Percentiles rank a stretch among this genome's conserved stretches.
phyloP scores from a whole-genome alignment of 2,329 filamentous ascomycete species.

The Tolypocladium paradoxum region DNA sequence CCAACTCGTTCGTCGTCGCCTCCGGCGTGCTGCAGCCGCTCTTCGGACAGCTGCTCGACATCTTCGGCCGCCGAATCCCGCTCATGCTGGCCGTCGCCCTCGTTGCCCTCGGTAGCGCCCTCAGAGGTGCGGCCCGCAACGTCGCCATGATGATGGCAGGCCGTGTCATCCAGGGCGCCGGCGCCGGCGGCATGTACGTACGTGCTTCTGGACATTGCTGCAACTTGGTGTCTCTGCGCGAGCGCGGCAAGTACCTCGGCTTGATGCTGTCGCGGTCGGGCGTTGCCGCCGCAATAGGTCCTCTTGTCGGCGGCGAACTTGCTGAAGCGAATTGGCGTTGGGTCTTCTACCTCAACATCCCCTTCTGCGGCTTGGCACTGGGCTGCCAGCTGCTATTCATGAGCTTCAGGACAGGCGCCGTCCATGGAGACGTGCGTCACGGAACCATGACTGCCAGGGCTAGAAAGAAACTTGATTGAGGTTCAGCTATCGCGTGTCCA shows the following conservation, averaged over 20 bases:
- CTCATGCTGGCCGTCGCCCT: slow-evolving; percentile 26
- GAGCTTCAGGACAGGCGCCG: background rate
- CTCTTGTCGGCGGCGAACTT: slow-evolving; percentile 15
- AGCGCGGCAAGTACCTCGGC: slow-evolving; percentile 28
- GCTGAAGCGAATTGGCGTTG: slow-evolving; percentile 22
- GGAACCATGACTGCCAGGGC: no score
- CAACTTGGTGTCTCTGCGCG: slow-evolving; percentile 35
- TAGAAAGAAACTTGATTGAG: no score
- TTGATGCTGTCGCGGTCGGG: slow-evolving; percentile 17
- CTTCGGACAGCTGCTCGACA: slow-evolving; percentile 33
- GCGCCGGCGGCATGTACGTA: slow-evolving; percentile 21
- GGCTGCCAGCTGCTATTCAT: background rate
- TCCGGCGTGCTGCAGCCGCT: slow-evolving; percentile 28
- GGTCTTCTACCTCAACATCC: slow-evolving; percentile 31
- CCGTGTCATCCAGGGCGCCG: slow-evolving; percentile 34
- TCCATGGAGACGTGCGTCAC: no score
- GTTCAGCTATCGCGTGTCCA: no score
- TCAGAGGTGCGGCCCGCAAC: slow-evolving; percentile 34
- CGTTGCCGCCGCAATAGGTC: slow-evolving; percentile 19
- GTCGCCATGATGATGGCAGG: slow-evolving; percentile 36
- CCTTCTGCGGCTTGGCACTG: slow-evolving; percentile 20
- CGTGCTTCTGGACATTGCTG: slow-evolving; percentile 18
- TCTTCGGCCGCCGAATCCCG: slow-evolving; percentile 36
- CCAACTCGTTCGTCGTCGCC: slow-evolving; percentile 7
- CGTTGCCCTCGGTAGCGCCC: slow-evolving; percentile 38